Conservation (phyloP, 2,329 filamentous ascomycete genomes). For the Chaetomiaceae sp. region DNA sequence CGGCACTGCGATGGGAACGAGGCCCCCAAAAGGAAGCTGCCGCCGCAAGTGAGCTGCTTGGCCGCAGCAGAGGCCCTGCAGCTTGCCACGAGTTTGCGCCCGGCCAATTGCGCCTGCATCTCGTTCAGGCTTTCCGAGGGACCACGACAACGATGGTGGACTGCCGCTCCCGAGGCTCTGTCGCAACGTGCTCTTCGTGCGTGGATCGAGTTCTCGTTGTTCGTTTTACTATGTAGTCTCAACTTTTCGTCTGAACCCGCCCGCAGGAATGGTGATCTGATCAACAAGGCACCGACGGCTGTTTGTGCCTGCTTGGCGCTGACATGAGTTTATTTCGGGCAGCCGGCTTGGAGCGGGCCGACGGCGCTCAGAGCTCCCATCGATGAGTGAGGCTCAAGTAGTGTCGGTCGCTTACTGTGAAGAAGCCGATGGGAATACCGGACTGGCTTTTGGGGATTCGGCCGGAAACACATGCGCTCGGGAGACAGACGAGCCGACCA, state of each 20-base stretch:
- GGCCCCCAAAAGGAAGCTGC: background rate
- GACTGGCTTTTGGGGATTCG: too few species aligned
- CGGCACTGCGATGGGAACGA: background rate
- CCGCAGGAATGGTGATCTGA: background rate
- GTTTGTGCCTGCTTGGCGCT: slow-evolving; percentile 16
- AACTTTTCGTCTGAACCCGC: background rate
- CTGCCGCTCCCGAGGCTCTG: background rate
- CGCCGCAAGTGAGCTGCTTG: background rate
- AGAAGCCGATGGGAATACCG: too few species aligned
- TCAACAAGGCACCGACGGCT: background rate
- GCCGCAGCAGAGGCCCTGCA: background rate
- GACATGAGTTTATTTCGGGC: slow-evolving; percentile 10
- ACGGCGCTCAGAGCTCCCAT: background rate
- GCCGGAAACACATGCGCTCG: too few species aligned
- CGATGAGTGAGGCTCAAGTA: too few species aligned
- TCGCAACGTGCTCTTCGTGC: background rate
- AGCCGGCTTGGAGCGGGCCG: background rate
- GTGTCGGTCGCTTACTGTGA: too few species aligned
- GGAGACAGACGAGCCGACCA: too few species aligned
- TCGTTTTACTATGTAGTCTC: background rate
- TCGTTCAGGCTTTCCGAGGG: background rate
- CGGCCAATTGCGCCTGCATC: background rate
- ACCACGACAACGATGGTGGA: background rate
- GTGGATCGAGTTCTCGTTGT: too few species aligned
- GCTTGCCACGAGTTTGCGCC: background rate